Evolutionary conservation across 306 rosid species (phyloP).

Genomic region (Corylus americana): DNA sequence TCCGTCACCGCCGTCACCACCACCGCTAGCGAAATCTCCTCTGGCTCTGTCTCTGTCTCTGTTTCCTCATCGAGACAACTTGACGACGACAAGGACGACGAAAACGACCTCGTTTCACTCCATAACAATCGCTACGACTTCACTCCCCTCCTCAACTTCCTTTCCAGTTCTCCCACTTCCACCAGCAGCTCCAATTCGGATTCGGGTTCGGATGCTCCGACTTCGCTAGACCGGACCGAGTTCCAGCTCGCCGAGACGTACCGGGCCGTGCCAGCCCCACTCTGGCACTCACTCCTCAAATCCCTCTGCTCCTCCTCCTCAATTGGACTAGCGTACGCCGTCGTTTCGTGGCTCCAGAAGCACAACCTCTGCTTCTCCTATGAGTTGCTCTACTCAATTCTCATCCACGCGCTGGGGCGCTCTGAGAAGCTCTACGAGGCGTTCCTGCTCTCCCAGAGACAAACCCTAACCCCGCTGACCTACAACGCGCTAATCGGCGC

Average conservation of each 20-base stretch:
- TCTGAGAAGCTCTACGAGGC: constrained; percentile 90
- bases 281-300: constrained; percentile 89
- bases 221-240: constrained; percentile 66
- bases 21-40: constrained; percentile 20
- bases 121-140: constrained; percentile 73
- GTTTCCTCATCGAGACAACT: constrained; percentile 35
- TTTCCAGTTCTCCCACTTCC: constrained; percentile 32
- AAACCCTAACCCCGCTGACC: constrained; percentile 70
- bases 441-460: constrained; percentile 75
- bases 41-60: constrained; percentile 31
- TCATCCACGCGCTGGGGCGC: constrained; percentile 91
- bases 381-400: constrained; percentile 83
- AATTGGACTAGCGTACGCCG: constrained; percentile 65
- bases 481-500: constrained; percentile 89
- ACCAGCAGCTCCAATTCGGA: neutral
- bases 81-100: constrained; percentile 36
- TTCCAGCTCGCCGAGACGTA: constrained; percentile 79
- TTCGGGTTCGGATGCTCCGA: constrained; percentile 44
- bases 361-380: constrained; percentile 93
- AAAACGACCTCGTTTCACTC: constrained; percentile 48
- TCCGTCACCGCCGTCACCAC: constrained; percentile 25
- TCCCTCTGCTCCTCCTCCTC: constrained; percentile 70
- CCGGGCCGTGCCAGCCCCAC: constrained; percentile 82
- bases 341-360: constrained; percentile 83
- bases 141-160: constrained; percentile 70